Evolutionary conservation across 768 basidiomycete genomes (phyloP).

Genomic region (Rhodotorula sphaerocarpa): DNA sequence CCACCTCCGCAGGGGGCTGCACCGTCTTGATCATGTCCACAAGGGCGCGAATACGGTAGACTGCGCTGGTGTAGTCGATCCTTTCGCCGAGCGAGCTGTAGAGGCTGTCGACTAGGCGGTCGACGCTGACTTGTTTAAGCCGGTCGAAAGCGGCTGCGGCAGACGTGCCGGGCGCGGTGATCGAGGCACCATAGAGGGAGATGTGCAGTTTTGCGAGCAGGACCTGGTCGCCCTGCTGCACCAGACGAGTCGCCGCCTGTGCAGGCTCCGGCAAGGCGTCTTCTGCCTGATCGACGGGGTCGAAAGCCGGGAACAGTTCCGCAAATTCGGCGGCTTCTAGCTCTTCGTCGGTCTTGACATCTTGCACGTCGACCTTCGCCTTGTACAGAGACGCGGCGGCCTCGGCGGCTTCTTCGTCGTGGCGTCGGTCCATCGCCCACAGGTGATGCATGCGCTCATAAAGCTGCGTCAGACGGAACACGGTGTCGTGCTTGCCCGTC

Average conservation of each 20-base stretch:
- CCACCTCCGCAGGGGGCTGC: conserved; percentile 26
- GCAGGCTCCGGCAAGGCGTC: too few relatives aligned
- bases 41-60: conserved; percentile 29
- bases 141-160: conserved; percentile 9
- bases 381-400: conserved; percentile 71
- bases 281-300: conserved; percentile 36
- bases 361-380: conserved; percentile 52
- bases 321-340: conserved; percentile 75
- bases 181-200: conserved; percentile 14
- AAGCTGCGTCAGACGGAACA: conserved; percentile 47
- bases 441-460: conserved; percentile 69
- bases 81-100: conserved; percentile 26
- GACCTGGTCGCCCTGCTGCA: conserved; percentile 21
- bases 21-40: conserved; percentile 24
- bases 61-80: conserved; percentile 25
- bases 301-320: conserved; percentile 75
- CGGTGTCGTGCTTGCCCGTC: conserved; percentile 4
- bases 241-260: conserved; percentile 8
- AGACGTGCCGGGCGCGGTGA: background rate
- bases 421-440: conserved; percentile 73
- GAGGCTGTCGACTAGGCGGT: conserved; percentile 19
- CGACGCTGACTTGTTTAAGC: conserved; percentile 12
- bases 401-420: conserved; percentile 57
- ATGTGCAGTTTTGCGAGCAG: conserved; percentile 24
- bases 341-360: conserved; percentile 60